Base-by-base conservation (phyloP, 305 asterid genomes). In the Fraxinus nigra region DNA sequence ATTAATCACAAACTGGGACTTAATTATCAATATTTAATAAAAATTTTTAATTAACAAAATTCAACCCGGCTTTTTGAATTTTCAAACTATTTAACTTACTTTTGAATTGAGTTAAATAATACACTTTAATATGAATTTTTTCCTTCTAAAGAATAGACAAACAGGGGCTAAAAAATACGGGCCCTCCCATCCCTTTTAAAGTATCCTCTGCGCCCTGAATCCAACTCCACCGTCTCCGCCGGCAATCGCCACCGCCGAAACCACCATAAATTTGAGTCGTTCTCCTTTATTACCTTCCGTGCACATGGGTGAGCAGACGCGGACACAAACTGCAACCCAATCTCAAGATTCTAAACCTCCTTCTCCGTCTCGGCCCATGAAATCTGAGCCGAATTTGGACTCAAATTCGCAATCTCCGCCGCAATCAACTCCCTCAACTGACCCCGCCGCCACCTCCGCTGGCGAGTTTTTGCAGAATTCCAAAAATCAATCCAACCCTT, bases 241-340 rank as follows among this genome's bases (percentile, higher is more conserved):
- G 20, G 28, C 76, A 2, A 30, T 18, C 56, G 9, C 24, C 46
- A 22, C 83, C 87, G 16, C 77, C 65, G 61, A 16, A 40, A 59
- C 78, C 32, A 37, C 34, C 77, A n/a, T 30, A 2, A 7, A 34
- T 16, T 32, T 5, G 7, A 22, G 16, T 78, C 26, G 26, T 5
- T 67, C 46, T 40, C 69, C 34, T 67, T 48, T 20, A 20, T 35
- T 26, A 46, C 34, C 18, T 24, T 4, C 59, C 40, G 63, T 22
- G 30, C 78, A 20, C 33, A 91, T 91, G 94, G 92, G 89, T 77
- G 90, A 87, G 74, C 88, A 84, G 43, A 84, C 86, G 84, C 84
- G 54, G 72, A 72, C 79, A 16, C 88, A 83, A 26, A 16, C 76
- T 38, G 86, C 37, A 80, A 40, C 88, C 56, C 80, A 80, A 70